Conservation (phyloP, 2,329 filamentous ascomycete species). For the Raffaelea ambrosiae region DNA sequence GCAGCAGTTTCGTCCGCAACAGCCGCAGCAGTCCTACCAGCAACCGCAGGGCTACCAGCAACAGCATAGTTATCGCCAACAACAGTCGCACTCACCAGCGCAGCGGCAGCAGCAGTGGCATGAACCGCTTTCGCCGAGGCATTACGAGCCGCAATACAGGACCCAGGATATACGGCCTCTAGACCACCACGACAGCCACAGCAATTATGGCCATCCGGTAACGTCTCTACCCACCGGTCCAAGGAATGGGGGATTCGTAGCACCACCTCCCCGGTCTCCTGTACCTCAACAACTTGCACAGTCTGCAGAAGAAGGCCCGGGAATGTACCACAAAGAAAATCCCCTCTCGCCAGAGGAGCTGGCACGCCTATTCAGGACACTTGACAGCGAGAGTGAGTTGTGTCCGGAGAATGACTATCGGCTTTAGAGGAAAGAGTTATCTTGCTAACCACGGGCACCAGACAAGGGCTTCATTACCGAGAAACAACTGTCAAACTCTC, state of each 20-base stretch:
- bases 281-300: not conserved
- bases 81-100: constrained; percentile 38
- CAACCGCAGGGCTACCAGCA: constrained; percentile 7
- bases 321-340: too few species aligned
- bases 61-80: constrained; percentile 34
- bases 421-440: constrained; percentile 46
- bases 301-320: not conserved
- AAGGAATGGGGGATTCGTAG: constrained; percentile 3
- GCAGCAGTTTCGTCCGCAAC: constrained; percentile 40
- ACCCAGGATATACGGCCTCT: not conserved
- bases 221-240: constrained; percentile 8
- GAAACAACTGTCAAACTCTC: constrained; percentile 74
- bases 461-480: constrained; percentile 66
- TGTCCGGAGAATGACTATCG: not conserved
- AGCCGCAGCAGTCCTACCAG: constrained; percentile 29
- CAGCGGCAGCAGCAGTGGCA: constrained; percentile 27
- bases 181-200: constrained; percentile 3
- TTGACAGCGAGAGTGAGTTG: constrained; percentile 69
- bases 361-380: constrained; percentile 78
- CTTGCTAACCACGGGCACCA: not conserved
- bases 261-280: constrained; percentile 6
- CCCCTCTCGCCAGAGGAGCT: too few species aligned
- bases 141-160: constrained; percentile 13
- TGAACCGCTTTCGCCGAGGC: constrained; percentile 18
- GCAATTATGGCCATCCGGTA: constrained; percentile 1